Conservation (phyloP, 495 filamentous ascomycete species). For the Lophiostoma macrostomum region DNA sequence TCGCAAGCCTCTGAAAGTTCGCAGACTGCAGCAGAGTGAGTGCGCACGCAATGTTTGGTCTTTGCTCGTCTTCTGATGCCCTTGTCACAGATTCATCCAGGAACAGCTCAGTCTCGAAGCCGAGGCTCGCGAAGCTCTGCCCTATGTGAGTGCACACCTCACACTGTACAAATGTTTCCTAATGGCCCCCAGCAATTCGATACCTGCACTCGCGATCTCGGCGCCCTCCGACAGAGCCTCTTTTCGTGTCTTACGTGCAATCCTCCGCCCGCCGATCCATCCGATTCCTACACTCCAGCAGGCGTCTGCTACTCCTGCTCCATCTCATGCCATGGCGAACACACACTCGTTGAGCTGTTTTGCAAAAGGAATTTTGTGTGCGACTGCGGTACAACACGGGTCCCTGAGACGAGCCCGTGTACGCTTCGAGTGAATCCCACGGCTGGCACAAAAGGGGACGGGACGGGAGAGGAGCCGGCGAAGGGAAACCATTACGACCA, state of each 20-base stretch:
- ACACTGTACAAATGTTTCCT: conserved; percentile 1
- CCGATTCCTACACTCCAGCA: conserved; percentile 67
- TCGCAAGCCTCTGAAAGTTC: conserved; percentile 68
- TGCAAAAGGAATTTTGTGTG: conserved; percentile 92
- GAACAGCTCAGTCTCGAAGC: conserved; percentile 87
- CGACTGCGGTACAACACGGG: conserved; percentile 87
- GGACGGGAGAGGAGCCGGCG: conserved; percentile 69
- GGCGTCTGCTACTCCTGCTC: conserved; percentile 96
- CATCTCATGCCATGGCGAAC: conserved; percentile 93
- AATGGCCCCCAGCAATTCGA: conserved; percentile 68
- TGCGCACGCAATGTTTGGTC: neutral
- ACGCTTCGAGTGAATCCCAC: conserved; percentile 69
- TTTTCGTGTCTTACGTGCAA: conserved; percentile 94
- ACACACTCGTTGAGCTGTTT: conserved; percentile 94
- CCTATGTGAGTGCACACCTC: conserved; percentile 61
- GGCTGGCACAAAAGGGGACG: conserved; percentile 70
- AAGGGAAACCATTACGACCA: conserved; percentile 85
- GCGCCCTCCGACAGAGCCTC: conserved; percentile 77
- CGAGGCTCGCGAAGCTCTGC: conserved; percentile 89
- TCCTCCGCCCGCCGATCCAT: conserved; percentile 61
- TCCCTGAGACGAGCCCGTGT: conserved; percentile 68
- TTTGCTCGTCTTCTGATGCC: neutral
- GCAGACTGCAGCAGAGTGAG: conserved; percentile 81
- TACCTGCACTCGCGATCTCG: conserved; percentile 82
- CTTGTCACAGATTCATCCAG: conserved; percentile 67